Base-by-base conservation (phyloP, 2,329 filamentous ascomycete genomes). In the Parastagonospora nodorum region DNA sequence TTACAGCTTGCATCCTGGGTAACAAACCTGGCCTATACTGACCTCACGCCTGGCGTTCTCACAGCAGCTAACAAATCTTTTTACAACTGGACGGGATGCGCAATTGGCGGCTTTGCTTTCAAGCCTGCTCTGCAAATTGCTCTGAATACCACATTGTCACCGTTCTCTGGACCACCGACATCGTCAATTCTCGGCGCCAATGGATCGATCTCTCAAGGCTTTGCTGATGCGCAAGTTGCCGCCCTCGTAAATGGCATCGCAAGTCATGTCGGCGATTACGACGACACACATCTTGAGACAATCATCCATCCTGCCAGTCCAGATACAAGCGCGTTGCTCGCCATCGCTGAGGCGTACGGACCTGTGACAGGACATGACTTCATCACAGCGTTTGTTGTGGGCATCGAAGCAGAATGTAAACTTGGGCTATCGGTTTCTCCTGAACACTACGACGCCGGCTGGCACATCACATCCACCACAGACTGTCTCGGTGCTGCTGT, bases 201-300 rank as follows among this genome's bases (percentile, higher is more conserved):
- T 15, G 71, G 71, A 46, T 39, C 50, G 4, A 67, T 66, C 24
- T 63, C 68, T 19, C 65, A 67, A 39, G 65, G 35, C 8, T 50
- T 45, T 12, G 39, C 71, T 5, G 79, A 82, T 54, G 75, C 79
- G 2, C 77, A 80, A 56, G 73, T 80, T 48, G 80, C 81, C 1
- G 79, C 80, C 0, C 66, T 83, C 6, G 58, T 84, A 40, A 83
- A 84, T 52, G 81, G 81, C 24, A 82, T 84, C 37, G 78, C 80
- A 10, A 81, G 78, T 28, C 80, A 83, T 52, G 78, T 82, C 3
- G 78, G 83, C 49, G 80, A 84, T 58, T 84, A 83, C 61, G 81
- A 84, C 53, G 80, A 84, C 60, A 83, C 80, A 1, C 81, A 83
- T 55, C 71, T 83, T 1, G 79, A 80, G 40, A 83, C 78, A 5